Conservation (phyloP, 2,329 filamentous ascomycete species). For the Penicillium crustosum region DNA sequence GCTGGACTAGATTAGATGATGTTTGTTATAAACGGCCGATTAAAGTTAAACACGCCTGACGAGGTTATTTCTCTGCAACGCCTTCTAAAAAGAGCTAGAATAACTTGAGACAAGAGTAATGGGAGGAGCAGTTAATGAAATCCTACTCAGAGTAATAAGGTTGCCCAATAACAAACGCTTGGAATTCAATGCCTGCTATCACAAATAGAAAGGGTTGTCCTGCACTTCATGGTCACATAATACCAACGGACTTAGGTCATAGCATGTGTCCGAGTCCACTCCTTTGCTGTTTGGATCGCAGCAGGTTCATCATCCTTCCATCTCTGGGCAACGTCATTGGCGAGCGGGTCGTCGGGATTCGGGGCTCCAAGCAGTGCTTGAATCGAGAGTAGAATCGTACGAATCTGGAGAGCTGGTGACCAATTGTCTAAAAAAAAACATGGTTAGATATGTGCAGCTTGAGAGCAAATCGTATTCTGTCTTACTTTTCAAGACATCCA, state of each 20-base stretch:
- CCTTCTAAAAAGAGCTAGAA: conserved; percentile 7
- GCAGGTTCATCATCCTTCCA: conserved; percentile 97
- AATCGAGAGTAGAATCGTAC: conserved; percentile 97
- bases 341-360: conserved; percentile 97
- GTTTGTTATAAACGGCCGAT: background rate
- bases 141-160: conserved; percentile 13
- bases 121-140: conserved; percentile 2
- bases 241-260: conserved; percentile 45
- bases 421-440: conserved; percentile 72
- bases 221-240: conserved; percentile 37
- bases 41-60: background rate
- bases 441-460: conserved; percentile 2
- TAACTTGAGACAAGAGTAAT: conserved; percentile 2
- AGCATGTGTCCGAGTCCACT: conserved; percentile 88
- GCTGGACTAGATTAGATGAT: background rate
- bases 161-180: conserved; percentile 17
- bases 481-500: conserved; percentile 95
- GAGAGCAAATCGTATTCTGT: conserved; percentile 2
- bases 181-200: conserved; percentile 17
- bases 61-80: conserved; percentile 19
- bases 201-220: conserved; percentile 15
- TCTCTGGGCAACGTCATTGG: conserved; percentile 93
- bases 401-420: conserved; percentile 96
- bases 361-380: conserved; percentile 93
- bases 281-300: conserved; percentile 85